Evolutionary conservation across 805 yeast species (phyloP), one percentile per base, ranked within the genome.

Genomic region (Sugiyamaella boreocaroliniensis): DNA sequence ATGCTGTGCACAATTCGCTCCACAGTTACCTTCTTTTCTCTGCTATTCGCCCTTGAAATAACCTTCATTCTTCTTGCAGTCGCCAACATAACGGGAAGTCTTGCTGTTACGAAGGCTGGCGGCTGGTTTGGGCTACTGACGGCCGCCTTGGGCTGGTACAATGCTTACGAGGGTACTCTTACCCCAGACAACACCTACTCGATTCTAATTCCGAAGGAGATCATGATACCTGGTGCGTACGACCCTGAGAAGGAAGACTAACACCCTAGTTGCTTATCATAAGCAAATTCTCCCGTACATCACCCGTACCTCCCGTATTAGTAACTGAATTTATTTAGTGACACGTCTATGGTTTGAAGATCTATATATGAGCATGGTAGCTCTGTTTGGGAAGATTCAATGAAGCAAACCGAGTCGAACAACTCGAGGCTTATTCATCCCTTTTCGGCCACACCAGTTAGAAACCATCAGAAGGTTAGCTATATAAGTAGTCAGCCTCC

Each of bases 131-230:
- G 86, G 26, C 66, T 82, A 22, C 57, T 81, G 22, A 73, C 83
- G 15, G 75, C 83, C 2, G 66, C 76, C 49, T 58, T 76, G 48
- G 86, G 82, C 14, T 82, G 80, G 76, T 80, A 78, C 63, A 81
- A 81, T 56, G 79, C 85, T 2, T 79, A 74, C 61, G 83, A 83
- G 20, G 83, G 82, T 64, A 71, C 78, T 16, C 82, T 84, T 2
- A 80, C 76, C 51, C 65, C 66, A 12, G 75, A 79, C 50, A 86
- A 83, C 69, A 73, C 84, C 40, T 85, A 83, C 65, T 58, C 37
- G n/a, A 5, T 32, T 14, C n/a, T 32, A 2, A 10, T 32, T 3
- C 37, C 37, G 8, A 32, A 32, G 37, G 37, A 11, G n/a, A 32
- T 32, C n/a, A 10, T 14, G n/a, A 32, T 32, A 9, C 37, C 37